Percentiles rank a stretch among this genome's conserved stretches.
These are phyloP conservation scores for Yarrowia sp. DNA, from an alignment of 805 yeast species.

Conservation along the genomic window DNA sequence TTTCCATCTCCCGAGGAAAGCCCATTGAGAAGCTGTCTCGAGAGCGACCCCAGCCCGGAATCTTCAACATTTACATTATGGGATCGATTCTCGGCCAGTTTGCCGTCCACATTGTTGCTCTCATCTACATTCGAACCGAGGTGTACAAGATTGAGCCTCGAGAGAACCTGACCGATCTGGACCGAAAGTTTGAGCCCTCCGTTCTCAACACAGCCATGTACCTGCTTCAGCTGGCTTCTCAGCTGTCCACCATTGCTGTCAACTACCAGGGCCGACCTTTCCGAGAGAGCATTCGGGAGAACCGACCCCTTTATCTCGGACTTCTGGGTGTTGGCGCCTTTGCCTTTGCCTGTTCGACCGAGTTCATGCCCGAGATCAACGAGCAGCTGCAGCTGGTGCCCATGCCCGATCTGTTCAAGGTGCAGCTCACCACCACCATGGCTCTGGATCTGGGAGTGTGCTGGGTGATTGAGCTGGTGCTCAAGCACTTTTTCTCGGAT, in stretches of 20 bases:
- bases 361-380: conserved; percentile 89
- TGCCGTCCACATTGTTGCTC: conserved; percentile 81
- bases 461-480: conserved; percentile 71
- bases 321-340: conserved; percentile 83
- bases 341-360: conserved; percentile 89
- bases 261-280: conserved; percentile 97
- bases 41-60: conserved; percentile 96
- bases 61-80: conserved; percentile 92
- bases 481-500: conserved; percentile 82
- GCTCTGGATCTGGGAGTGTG: conserved; percentile 71
- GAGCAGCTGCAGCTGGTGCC: conserved; percentile 89
- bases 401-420: conserved; percentile 70
- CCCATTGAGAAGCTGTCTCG: conserved; percentile 84
- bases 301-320: conserved; percentile 97
- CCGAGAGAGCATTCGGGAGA: conserved; percentile 83
- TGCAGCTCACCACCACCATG: conserved; percentile 69
- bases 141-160: conserved; percentile 89
- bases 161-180: conserved; percentile 84
- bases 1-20: conserved; percentile 90
- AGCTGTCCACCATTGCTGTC: conserved; percentile 95
- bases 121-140: conserved; percentile 77
- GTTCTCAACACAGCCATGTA: conserved; percentile 94
- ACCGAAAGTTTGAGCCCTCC: conserved; percentile 83
- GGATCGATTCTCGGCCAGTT: conserved; percentile 96
- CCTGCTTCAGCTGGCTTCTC: conserved; percentile 89